A percentile compares a stretch with the other conserved stretches of the same genome.
Evolutionary conservation across 2,329 filamentous ascomycete species (phyloP).

Genomic region (Cytospora piceae): DNA sequence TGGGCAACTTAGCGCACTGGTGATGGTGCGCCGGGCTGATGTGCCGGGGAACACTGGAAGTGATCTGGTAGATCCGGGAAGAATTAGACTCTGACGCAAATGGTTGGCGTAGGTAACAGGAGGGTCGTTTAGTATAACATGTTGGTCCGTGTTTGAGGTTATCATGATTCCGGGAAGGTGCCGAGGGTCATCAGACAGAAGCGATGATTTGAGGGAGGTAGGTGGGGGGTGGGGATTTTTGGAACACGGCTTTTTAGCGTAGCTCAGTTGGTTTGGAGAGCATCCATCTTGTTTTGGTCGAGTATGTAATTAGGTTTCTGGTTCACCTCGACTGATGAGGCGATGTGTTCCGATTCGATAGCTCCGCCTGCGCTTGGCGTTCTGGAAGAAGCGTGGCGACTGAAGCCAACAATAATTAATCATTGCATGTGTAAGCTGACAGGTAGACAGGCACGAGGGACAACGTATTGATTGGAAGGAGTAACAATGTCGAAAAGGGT

Average conservation of each 20-base stretch:
- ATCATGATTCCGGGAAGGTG: constrained; percentile 27
- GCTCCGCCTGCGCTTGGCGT: neutral
- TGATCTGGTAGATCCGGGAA: constrained; percentile 22
- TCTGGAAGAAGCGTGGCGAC: neutral
- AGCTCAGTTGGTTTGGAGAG: constrained; percentile 9
- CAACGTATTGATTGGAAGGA: constrained; percentile 19
- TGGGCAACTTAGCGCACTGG: constrained; percentile 16
- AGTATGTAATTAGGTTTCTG: constrained; percentile 4
- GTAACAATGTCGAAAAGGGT: constrained; percentile 25
- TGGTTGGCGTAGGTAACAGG: constrained; percentile 1
- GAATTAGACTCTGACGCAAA: constrained; percentile 12
- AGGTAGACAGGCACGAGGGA: neutral
- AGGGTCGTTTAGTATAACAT: neutral
- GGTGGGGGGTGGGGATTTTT: constrained; percentile 15
- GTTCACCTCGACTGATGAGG: neutral
- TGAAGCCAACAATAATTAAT: neutral
- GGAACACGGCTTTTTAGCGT: constrained; percentile 25
- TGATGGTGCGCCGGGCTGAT: constrained; percentile 4
- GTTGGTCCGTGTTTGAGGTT: constrained; percentile 27
- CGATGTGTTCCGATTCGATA: neutral
- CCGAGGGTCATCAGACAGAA: constrained; percentile 27
- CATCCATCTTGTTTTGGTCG: constrained; percentile 7
- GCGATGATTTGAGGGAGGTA: constrained; percentile 29
- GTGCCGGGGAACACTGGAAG: constrained; percentile 16
- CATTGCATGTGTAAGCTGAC: neutral